Percentiles rank a stretch among this genome's conserved stretches.
Evolutionary conservation across 345 rosid genomes (phyloP).

Genomic region (Fremontodendron californicum): DNA sequence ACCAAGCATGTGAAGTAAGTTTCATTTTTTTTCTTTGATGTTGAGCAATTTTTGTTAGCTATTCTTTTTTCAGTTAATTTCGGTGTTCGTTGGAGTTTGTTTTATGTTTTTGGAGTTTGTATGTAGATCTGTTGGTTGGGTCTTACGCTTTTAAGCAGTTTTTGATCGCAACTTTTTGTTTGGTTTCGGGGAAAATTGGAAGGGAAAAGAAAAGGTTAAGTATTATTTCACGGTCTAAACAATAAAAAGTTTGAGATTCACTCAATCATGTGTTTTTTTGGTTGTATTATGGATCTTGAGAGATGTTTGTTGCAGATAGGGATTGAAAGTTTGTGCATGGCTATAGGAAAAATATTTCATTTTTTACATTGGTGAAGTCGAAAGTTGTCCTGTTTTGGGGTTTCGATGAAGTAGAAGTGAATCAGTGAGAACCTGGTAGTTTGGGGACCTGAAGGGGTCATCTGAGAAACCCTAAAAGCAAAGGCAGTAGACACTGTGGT

Average conservation of each 20-base stretch:
- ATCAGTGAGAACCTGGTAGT: too few relatives aligned
- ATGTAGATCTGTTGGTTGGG: conserved; percentile 34
- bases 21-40: background rate
- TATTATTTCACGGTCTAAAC: background rate
- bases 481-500: background rate
- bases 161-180: conserved; percentile 23
- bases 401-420: conserved; percentile 13
- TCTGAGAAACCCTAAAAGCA: background rate
- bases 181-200: conserved; percentile 18
- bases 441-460: background rate
- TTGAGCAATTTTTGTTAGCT: background rate
- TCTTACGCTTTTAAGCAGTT: conserved; percentile 6
- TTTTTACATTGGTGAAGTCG: conserved; percentile 3
- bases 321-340: background rate
- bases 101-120: background rate
- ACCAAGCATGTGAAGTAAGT: conserved; percentile 24
- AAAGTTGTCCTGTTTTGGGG: background rate
- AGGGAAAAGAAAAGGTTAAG: background rate
- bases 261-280: background rate
- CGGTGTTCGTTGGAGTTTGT: too few relatives aligned
- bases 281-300: background rate
- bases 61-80: background rate
- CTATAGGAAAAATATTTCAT: background rate
- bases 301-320: background rate
- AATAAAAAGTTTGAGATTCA: background rate